Evolutionary conservation across 2,329 filamentous ascomycete species (phyloP).

Genomic region (Zelopaecilomyces penicillatus): DNA sequence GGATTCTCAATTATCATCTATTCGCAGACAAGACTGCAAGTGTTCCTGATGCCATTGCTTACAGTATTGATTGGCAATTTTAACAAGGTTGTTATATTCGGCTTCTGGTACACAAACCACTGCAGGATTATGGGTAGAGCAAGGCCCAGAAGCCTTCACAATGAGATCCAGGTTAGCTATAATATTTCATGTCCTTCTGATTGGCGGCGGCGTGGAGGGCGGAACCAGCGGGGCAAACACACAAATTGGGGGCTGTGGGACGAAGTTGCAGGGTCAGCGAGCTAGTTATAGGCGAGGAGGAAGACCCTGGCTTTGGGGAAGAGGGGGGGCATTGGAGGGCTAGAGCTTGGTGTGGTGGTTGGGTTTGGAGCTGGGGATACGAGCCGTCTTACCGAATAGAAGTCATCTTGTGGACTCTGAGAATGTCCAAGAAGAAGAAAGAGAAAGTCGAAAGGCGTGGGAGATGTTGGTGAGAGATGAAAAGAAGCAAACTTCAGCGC

Average conservation of each 20-base stretch:
- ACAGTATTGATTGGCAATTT: constrained; percentile 47
- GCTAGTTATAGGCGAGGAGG: not conserved
- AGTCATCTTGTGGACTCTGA: too few relatives aligned
- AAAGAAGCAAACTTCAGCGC: too few relatives aligned
- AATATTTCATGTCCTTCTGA: not conserved
- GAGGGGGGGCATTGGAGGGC: too few relatives aligned
- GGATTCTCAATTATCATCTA: not conserved
- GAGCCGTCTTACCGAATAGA: too few relatives aligned
- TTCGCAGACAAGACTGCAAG: constrained; percentile 9
- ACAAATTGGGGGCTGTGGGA: constrained; percentile 1
- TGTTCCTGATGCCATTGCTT: constrained; percentile 9
- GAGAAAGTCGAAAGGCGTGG: too few relatives aligned
- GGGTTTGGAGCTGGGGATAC: too few relatives aligned
- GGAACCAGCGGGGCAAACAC: not conserved
- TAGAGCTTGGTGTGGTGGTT: too few relatives aligned
- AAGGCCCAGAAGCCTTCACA: not conserved
- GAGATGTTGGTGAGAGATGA: too few relatives aligned
- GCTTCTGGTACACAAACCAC: constrained; percentile 47
- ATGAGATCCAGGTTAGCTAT: not conserved
- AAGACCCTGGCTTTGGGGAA: too few relatives aligned
- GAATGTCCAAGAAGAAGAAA: too few relatives aligned
- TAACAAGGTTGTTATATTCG: constrained; percentile 54
- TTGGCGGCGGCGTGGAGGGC: not conserved
- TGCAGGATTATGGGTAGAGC: constrained; percentile 15
- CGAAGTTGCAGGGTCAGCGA: not conserved